Percentiles rank a stretch among this genome's conserved stretches.
These are phyloP conservation scores for Tylopilus vinaceipallidus DNA, from an alignment of 768 basidiomycete species.

Conservation along the genomic window DNA sequence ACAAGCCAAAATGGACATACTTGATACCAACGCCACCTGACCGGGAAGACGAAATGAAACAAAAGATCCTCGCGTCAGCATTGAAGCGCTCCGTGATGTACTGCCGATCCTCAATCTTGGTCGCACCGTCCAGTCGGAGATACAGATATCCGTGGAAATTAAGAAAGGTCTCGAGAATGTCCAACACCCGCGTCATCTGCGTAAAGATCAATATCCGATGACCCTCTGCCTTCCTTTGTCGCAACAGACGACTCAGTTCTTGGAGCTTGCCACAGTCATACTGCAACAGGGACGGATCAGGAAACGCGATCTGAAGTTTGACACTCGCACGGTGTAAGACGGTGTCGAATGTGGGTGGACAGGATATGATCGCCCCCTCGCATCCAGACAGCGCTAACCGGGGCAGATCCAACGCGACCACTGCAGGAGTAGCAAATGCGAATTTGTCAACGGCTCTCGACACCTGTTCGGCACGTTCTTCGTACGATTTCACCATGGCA, in stretches of 20 bases:
- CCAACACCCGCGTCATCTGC: slow-evolving; percentile 93
- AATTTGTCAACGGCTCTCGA: slow-evolving; percentile 60
- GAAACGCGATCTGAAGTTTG: slow-evolving; percentile 91
- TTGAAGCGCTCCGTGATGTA: slow-evolving; percentile 88
- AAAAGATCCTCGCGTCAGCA: slow-evolving; percentile 74
- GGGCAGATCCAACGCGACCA: slow-evolving; percentile 73
- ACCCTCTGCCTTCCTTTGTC: slow-evolving; percentile 81
- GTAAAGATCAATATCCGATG: slow-evolving; percentile 95
- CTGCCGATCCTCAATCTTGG: slow-evolving; percentile 92
- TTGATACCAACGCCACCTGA: slow-evolving; percentile 94
- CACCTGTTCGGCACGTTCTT: slow-evolving; percentile 54
- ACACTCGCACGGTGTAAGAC: slow-evolving; percentile 71
- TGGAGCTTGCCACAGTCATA: slow-evolving; percentile 98
- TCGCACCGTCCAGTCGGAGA: slow-evolving; percentile 90
- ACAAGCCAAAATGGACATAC: slow-evolving; percentile 42
- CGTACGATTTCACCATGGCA: slow-evolving; percentile 61
- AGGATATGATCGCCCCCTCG: slow-evolving; percentile 24
- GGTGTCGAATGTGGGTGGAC: slow-evolving; percentile 56
- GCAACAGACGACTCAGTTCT: slow-evolving; percentile 71
- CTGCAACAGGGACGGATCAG: slow-evolving; percentile 83
- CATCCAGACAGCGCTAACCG: slow-evolving; percentile 54
- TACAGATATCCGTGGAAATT: slow-evolving; percentile 93
- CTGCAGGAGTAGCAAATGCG: slow-evolving; percentile 77
- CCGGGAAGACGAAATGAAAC: slow-evolving; percentile 84
- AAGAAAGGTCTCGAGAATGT: slow-evolving; percentile 91